Percentiles rank a stretch among this genome's conserved stretches.
These are phyloP conservation scores for Populus pruinosa DNA, from an alignment of 345 rosid species.

Conservation along the genomic window DNA sequence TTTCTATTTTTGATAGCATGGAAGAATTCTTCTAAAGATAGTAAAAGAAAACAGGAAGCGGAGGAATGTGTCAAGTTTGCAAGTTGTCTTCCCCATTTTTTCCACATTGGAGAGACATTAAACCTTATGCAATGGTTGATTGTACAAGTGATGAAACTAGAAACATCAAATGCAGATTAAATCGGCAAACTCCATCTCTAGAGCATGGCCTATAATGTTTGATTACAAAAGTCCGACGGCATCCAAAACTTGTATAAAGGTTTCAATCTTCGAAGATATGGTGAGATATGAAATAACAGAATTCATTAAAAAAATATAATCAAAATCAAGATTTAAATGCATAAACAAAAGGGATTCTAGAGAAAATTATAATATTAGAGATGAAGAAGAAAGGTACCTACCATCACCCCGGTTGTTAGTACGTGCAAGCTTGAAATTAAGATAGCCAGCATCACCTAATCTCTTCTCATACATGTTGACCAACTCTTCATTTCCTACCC, in stretches of 20 bases:
- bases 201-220: not conserved
- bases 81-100: not conserved
- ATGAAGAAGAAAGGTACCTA: slow-evolving; percentile 15
- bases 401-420: slow-evolving; percentile 98
- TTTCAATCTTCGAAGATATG: not conserved
- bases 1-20: not conserved
- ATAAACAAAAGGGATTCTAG: not conserved
- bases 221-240: not conserved
- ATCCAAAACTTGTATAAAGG: not conserved
- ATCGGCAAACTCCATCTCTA: not conserved
- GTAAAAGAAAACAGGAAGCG: not conserved
- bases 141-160: not conserved
- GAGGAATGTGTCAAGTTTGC: not conserved
- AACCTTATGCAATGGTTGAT: not conserved
- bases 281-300: not conserved
- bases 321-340: too few species aligned
- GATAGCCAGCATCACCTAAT: slow-evolving; percentile 82
- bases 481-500: slow-evolving; percentile 89
- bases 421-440: slow-evolving; percentile 68
- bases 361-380: not conserved
- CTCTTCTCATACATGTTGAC: slow-evolving; percentile 79
- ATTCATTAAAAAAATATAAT: not conserved
- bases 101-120: not conserved
- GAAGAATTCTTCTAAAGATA: not conserved
- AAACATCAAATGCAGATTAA: not conserved